Base-by-base conservation (phyloP, 164 flowering plant species). In the Aristolochia fimbriata region DNA sequence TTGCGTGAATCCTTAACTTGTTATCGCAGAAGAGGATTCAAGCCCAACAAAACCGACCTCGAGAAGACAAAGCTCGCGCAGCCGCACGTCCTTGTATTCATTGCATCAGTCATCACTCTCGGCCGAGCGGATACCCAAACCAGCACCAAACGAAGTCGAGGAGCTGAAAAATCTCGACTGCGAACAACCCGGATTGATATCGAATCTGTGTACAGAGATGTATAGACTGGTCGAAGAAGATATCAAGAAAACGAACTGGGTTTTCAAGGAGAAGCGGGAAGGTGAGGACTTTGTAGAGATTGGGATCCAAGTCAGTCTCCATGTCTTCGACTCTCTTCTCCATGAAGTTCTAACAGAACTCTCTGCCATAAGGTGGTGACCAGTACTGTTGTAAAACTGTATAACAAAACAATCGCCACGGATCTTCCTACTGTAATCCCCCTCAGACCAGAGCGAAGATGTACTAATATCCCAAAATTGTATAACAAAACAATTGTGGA, bases 321-420 rank as follows among this genome's bases (percentile, higher is more conserved):
- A 69, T 47, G 75, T 86, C 61, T 21, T 84, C n/a, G 81, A 80
- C 58, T 68, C 66, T 23, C 60, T 86, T 63, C 48, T 85, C 51
- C 64, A 65, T 13, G 91, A 85, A 51, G 41, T 79, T 14, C 67
- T 81, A 59, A 55, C 50, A n/a, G 74, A 76, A 65, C 58, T 78
- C 17, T 41, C 33, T 24, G 7, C 15, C 8, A 10, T 37, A 10
- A 37, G 43, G 43, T 37, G 43, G 7, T 31, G n/a, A n/a, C 5
- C 30, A 27, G 9, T 7, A 3, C 12, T 37, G 43, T 0, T 37
- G 43, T 37, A 37, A 37, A 37, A 37, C 8, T 37, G 43, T 37
- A 10, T 37, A 10, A 37, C 43, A 37, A 37, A 37, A 37, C 43
- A 6, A 37, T 27, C 30, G 30, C n/a, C n/a, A n/a, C 12, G 43